Evolutionary conservation across 805 yeast species (phyloP).

Genomic region (Wickerhamomyces silvicola): DNA sequence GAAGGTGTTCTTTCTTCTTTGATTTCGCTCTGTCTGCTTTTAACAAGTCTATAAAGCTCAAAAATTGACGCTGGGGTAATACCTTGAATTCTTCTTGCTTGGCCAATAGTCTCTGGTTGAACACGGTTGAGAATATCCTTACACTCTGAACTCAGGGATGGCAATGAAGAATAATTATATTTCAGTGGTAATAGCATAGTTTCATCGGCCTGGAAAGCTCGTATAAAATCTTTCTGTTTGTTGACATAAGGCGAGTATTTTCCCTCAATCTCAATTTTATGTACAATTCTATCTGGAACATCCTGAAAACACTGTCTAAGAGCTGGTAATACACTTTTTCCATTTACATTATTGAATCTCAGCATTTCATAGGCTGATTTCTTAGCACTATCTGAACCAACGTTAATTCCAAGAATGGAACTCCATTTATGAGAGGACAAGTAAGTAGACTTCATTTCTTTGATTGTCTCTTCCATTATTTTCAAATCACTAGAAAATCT

Average conservation of each 20-base stretch:
- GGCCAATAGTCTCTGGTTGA: conserved; percentile 88
- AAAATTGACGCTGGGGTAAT: conserved; percentile 90
- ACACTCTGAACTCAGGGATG: conserved; percentile 73
- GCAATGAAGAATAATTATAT: conserved; percentile 52
- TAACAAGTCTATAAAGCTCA: conserved; percentile 57
- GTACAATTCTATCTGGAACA: conserved; percentile 39
- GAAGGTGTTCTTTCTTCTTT: conserved; percentile 11
- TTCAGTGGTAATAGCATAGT: conserved; percentile 59
- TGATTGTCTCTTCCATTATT: conserved; percentile 37
- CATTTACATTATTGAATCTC: conserved; percentile 41
- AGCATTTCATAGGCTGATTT: conserved; percentile 69
- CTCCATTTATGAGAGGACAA: conserved; percentile 63
- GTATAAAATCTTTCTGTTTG: conserved; percentile 64
- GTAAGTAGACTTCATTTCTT: conserved; percentile 37
- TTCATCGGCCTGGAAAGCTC: conserved; percentile 83
- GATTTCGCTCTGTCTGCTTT: conserved; percentile 21
- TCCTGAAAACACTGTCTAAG: conserved; percentile 20
- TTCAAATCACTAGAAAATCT: conserved; percentile 38
- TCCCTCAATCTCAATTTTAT: conserved; percentile 71
- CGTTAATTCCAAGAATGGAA: conserved; percentile 35
- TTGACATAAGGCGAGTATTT: conserved; percentile 74
- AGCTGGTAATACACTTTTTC: conserved; percentile 7
- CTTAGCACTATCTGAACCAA: conserved; percentile 47
- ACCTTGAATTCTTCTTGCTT: conserved; percentile 91
- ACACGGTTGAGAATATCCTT: conserved; percentile 60